A percentile compares a stretch with the other conserved stretches of the same genome.
Evolutionary conservation across 225 moss, liverwort and hornwort species (phyloP).

Genomic region (Rhytidiadelphus loreus): DNA sequence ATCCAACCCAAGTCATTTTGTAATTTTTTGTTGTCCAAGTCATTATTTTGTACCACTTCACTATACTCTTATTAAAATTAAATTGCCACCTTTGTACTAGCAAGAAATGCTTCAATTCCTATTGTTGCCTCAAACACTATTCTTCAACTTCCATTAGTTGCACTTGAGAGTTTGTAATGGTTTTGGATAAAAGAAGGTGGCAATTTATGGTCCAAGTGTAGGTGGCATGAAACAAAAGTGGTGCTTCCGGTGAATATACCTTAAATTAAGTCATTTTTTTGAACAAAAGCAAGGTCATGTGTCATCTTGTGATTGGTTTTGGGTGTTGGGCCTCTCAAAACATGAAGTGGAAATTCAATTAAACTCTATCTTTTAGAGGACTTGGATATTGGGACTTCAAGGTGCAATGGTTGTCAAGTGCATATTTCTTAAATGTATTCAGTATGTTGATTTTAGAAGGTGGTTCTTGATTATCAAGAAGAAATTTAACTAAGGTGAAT

Average conservation of each 20-base stretch:
- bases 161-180: not conserved
- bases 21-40: not conserved
- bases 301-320: not conserved
- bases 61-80: not conserved
- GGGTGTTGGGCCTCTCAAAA: rapidly evolving
- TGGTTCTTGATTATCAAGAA: not conserved
- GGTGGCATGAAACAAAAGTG: not conserved
- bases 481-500: not conserved
- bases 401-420: not conserved
- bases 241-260: not conserved
- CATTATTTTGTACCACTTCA: not conserved
- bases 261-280: not conserved
- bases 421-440: not conserved
- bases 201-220: not conserved
- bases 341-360: not conserved
- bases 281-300: not conserved
- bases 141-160: not conserved
- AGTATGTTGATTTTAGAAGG: not conserved
- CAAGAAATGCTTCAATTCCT: not conserved
- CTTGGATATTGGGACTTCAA: not conserved
- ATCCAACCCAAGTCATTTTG: not conserved
- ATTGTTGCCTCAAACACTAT: not conserved
- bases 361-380: not conserved
- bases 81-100: not conserved
- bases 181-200: not conserved